Conservation (phyloP, 2,329 filamentous ascomycete species). For the Curvularia sp. region DNA sequence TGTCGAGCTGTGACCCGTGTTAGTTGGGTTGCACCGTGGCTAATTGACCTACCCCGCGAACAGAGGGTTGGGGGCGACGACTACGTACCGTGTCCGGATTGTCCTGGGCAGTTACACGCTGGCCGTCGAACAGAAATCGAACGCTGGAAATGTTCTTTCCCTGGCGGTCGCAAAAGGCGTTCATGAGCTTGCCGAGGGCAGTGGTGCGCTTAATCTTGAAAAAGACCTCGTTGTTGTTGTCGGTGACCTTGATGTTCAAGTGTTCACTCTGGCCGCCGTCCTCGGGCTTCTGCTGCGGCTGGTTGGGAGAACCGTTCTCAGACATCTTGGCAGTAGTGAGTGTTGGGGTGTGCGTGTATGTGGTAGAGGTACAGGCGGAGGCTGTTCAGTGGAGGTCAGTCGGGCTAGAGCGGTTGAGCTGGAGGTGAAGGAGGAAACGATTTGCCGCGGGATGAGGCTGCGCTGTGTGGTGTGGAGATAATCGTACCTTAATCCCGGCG, state of each 20-base stretch:
- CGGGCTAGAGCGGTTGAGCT: constrained; percentile 17
- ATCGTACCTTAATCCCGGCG: constrained; percentile 26
- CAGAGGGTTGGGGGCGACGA: neutral
- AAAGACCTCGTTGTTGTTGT: constrained; percentile 99
- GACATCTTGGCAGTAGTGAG: constrained; percentile 46
- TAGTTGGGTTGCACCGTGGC: no score
- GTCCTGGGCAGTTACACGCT: constrained; percentile 85
- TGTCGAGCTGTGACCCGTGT: constrained; percentile 74
- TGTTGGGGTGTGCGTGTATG: neutral
- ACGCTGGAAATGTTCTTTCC: constrained; percentile 86
- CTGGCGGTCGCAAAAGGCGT: constrained; percentile 95
- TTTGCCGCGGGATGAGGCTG: constrained; percentile 28
- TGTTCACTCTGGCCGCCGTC: constrained; percentile 71
- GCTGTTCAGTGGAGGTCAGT: constrained; percentile 25
- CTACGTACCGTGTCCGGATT: constrained; percentile 86
- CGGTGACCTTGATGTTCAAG: constrained; percentile 98
- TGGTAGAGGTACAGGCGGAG: neutral
- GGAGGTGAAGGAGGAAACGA: constrained; percentile 30
- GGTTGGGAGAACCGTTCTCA: constrained; percentile 52
- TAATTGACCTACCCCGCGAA: neutral
- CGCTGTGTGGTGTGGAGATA: constrained; percentile 31
- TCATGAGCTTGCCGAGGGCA: constrained; percentile 96
- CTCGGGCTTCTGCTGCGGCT: constrained; percentile 54
- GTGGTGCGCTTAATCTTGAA: constrained; percentile 99
- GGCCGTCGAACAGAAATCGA: constrained; percentile 95